Percentiles rank a stretch among this genome's conserved stretches.
Conservation (phyloP, 2,329 filamentous ascomycete species). For the Fusarium sp. region DNA sequence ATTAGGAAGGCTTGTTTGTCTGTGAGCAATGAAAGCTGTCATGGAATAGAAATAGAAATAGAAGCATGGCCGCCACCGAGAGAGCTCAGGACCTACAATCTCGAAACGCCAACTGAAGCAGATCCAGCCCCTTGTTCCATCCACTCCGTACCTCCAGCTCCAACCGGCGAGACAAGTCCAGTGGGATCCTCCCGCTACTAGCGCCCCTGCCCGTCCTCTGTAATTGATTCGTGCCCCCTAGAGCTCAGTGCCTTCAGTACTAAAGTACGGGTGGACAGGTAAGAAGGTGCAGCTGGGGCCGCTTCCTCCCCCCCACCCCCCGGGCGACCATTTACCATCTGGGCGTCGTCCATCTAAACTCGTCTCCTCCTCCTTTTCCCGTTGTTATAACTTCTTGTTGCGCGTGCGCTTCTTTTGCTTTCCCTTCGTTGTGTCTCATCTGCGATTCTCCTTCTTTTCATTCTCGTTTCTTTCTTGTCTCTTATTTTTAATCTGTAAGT, state of each 20-base stretch:
- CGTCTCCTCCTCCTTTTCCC: constrained; percentile 41
- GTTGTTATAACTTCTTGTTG: constrained; percentile 34
- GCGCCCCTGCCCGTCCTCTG: constrained; percentile 13
- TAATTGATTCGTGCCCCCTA: constrained; percentile 32
- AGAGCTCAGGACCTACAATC: not conserved
- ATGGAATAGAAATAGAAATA: not conserved
- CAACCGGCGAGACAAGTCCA: not conserved
- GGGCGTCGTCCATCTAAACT: constrained; percentile 15
- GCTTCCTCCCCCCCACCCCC: constrained; percentile 21
- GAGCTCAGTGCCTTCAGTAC: constrained; percentile 17
- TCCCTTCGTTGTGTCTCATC: constrained; percentile 34
- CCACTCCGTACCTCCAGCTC: not conserved
- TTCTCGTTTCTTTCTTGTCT: constrained; percentile 1
- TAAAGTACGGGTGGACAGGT: not conserved
- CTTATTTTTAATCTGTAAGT: constrained; percentile 39
- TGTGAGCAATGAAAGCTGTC: not conserved
- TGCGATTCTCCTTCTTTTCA: constrained; percentile 30
- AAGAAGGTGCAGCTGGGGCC: not conserved
- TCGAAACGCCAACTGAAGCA: constrained; percentile 36
- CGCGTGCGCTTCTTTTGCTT: constrained; percentile 39
- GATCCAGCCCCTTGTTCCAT: constrained; percentile 11
- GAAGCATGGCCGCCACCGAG: not conserved
- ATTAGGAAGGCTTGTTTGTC: not conserved
- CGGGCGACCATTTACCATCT: constrained; percentile 27
- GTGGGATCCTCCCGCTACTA: constrained; percentile 6